Percentiles rank a stretch among this genome's conserved stretches.
phyloP scores from a whole-genome alignment of 2,329 filamentous ascomycete species.

The Aspergillus puulaauensis region DNA sequence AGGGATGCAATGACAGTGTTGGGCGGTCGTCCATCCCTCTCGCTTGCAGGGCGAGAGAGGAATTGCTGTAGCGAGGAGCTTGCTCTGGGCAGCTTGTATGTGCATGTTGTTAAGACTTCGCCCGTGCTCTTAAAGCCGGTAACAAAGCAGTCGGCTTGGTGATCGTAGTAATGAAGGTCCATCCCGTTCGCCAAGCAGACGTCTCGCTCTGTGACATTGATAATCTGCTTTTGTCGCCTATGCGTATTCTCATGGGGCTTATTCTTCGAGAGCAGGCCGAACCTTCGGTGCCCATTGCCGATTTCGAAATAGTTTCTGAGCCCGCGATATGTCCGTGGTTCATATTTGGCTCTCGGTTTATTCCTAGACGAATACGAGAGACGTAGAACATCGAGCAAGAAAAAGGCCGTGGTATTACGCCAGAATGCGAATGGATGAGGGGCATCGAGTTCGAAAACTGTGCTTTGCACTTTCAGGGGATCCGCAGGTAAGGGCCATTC shows the following conservation, averaged over 20 bases:
- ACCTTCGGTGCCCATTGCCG: constrained; percentile 14
- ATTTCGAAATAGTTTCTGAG: constrained; percentile 13
- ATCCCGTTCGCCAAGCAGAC: constrained; percentile 52
- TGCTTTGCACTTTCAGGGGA: constrained; percentile 37
- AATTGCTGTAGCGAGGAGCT: constrained; percentile 42
- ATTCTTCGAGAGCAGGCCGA: constrained; percentile 35
- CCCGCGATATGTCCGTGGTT: constrained; percentile 14
- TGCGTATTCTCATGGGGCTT: constrained; percentile 42
- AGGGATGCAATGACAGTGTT: constrained; percentile 57
- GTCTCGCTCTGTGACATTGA: constrained; percentile 25
- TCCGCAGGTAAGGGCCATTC: constrained; percentile 57
- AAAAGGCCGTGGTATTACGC: constrained; percentile 49
- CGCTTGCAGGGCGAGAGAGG: constrained; percentile 30
- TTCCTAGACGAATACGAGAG: constrained; percentile 8
- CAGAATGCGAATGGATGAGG: constrained; percentile 47
- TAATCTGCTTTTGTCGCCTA: constrained; percentile 21
- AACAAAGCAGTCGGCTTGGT: constrained; percentile 18
- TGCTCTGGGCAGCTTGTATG: constrained; percentile 27
- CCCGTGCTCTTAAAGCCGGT: constrained; percentile 15
- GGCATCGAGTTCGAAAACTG: constrained; percentile 54
- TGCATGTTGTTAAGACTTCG: constrained; percentile 34
- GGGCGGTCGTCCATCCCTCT: constrained; percentile 27
- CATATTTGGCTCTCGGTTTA: constrained; percentile 12
- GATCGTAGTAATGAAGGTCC: constrained; percentile 31
- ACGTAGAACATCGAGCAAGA: constrained; percentile 44